These are phyloP conservation scores for Durusdinium trenchii DNA, from an alignment of 73 alveolate species.

Conservation along the genomic window DNA sequence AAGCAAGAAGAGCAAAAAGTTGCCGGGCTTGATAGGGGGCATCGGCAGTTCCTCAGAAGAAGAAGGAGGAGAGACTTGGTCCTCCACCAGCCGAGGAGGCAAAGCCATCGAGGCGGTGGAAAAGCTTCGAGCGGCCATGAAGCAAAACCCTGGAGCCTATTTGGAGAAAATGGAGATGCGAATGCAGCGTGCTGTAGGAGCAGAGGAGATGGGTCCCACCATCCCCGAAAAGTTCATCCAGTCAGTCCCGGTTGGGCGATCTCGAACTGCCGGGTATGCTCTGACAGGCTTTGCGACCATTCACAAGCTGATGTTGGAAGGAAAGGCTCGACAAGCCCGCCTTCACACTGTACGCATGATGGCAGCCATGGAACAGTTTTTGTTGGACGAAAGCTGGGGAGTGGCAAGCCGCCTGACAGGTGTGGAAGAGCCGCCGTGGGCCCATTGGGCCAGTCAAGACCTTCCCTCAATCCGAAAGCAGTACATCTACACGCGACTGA, in stretches of 20 bases:
- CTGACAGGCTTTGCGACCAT: not conserved
- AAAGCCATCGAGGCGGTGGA: not conserved
- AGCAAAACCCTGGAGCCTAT: not conserved
- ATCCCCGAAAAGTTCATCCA: not conserved
- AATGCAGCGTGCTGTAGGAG: not conserved
- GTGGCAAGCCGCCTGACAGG: not conserved
- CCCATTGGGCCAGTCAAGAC: not conserved
- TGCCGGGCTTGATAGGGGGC: not conserved
- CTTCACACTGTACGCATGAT: not conserved
- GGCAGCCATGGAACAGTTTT: not conserved
- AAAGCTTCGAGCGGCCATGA: not conserved
- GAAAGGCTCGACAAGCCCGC: not conserved
- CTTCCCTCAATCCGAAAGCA: not conserved
- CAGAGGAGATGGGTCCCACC: not conserved
- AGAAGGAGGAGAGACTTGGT: not conserved
- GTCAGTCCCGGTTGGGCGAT: not conserved
- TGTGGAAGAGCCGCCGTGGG: not conserved
- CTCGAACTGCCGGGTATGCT: not conserved
- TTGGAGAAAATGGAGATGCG: not conserved
- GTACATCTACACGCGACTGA: not conserved
- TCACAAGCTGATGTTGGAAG: not conserved
- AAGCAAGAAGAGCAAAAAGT: too few relatives aligned
- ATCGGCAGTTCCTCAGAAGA: not conserved
- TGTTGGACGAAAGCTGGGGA: slow-evolving; percentile 1
- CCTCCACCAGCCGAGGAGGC: not conserved